Conservation (phyloP, 441 rosid genomes). For the Euphorbia schlechtendalii region DNA sequence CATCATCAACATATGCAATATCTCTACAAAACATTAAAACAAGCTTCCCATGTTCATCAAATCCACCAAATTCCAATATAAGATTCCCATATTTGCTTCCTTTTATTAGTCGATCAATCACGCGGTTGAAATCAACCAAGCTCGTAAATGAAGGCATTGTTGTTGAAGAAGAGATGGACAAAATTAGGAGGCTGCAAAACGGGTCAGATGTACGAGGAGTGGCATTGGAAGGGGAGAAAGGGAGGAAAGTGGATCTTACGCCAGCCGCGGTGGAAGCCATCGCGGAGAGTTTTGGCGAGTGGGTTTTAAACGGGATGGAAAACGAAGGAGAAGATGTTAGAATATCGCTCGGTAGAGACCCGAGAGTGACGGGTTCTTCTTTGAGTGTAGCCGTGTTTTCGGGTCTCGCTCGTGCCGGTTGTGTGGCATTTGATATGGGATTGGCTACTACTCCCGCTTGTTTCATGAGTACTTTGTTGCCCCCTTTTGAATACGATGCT, state of each 20-base stretch:
- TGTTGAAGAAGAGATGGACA: slow-evolving; percentile 65
- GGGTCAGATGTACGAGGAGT: slow-evolving; percentile 92
- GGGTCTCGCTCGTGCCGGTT: slow-evolving; percentile 76
- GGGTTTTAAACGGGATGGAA: slow-evolving; percentile 45
- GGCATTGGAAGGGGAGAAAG: slow-evolving; percentile 80
- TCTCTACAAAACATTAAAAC: slow-evolving; percentile 26
- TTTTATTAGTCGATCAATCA: neutral
- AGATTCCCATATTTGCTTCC: too few relatives aligned
- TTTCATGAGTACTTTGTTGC: slow-evolving; percentile 78
- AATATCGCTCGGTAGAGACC: slow-evolving; percentile 78
- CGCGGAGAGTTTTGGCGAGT: slow-evolving; percentile 85
- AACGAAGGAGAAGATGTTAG: slow-evolving; percentile 28
- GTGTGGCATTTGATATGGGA: slow-evolving; percentile 74
- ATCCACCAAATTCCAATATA: too few relatives aligned
- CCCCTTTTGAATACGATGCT: slow-evolving; percentile 69
- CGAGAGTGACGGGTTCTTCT: slow-evolving; percentile 58
- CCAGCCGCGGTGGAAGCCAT: slow-evolving; percentile 86
- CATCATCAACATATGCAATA: slow-evolving; percentile 33
- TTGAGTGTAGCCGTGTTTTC: slow-evolving; percentile 71
- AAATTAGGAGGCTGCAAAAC: slow-evolving; percentile 69
- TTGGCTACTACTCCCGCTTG: slow-evolving; percentile 96
- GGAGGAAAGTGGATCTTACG: slow-evolving; percentile 59
- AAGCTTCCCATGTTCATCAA: slow-evolving; percentile 16
- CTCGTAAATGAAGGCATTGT: slow-evolving; percentile 27
- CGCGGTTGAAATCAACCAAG: slow-evolving; percentile 28